Evolutionary conservation across 805 yeast species (phyloP).

Genomic region (Barnettozyma californica): DNA sequence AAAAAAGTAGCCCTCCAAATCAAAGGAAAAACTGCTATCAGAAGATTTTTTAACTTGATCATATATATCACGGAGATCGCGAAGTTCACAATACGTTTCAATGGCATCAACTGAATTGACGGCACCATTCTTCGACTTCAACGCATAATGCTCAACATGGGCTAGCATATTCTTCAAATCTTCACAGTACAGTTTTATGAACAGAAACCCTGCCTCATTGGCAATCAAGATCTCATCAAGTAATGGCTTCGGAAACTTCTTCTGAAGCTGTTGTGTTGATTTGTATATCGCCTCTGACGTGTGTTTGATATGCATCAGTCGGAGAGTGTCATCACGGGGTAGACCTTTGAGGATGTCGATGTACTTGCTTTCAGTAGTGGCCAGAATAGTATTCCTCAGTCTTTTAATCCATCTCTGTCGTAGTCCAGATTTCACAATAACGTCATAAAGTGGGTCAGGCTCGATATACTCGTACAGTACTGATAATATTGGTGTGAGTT

Average conservation of each 20-base stretch:
- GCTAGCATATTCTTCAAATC: slow-evolving; percentile 48
- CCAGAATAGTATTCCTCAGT: slow-evolving; percentile 31
- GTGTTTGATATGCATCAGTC: slow-evolving; percentile 49
- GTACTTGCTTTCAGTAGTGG: slow-evolving; percentile 40
- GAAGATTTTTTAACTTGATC: slow-evolving; percentile 38
- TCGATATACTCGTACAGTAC: slow-evolving; percentile 48
- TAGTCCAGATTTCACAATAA: slow-evolving; percentile 31
- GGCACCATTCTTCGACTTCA: slow-evolving; percentile 25
- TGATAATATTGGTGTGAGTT: slow-evolving; percentile 46
- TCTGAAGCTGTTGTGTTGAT: slow-evolving; percentile 48
- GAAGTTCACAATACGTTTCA: slow-evolving; percentile 47
- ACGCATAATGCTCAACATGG: slow-evolving; percentile 40
- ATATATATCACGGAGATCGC: slow-evolving; percentile 48
- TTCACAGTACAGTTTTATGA: slow-evolving; percentile 47
- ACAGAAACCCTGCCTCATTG: slow-evolving; percentile 39
- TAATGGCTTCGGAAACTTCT: slow-evolving; percentile 55
- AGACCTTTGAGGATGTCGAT: slow-evolving; percentile 38
- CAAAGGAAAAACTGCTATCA: slow-evolving; percentile 39
- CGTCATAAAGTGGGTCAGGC: slow-evolving; percentile 38
- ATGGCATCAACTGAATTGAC: slow-evolving; percentile 52
- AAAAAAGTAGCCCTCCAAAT: slow-evolving; percentile 52
- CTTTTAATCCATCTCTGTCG: slow-evolving; percentile 40
- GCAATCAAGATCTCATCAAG: slow-evolving; percentile 53
- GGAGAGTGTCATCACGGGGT: slow-evolving; percentile 56
- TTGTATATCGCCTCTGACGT: slow-evolving; percentile 49